Evolutionary conservation across 305 asterid species (phyloP), one percentile per base, ranked within the genome.

Genomic region (Plantago lanceolata): DNA sequence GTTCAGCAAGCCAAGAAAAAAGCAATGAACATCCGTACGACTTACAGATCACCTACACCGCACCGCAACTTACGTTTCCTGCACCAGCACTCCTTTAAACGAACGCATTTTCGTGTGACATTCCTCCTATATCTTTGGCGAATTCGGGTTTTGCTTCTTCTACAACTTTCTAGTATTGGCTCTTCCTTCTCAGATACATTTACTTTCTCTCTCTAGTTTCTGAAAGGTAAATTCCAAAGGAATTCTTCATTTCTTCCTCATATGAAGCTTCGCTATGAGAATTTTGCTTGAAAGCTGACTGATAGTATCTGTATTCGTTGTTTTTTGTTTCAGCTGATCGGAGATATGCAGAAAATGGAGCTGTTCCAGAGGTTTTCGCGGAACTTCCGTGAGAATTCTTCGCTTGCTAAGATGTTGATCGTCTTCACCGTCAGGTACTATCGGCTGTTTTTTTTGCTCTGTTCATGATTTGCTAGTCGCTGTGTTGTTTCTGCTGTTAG

Each of bases 391-490:
- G 87, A 83, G 8, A 81, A 81, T 85, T 71, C 89, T 57, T 70
- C 93, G 64, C 61, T 85, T 33, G 76, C 91, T 61, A 84, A 78
- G 79, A 71, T 75, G 65, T 72, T 90, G 68, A 61, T 90, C 52
- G 87, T 84, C 62, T 76, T 89, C 77, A 79, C 94, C 35, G 81
- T 85, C 74, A 75, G 97, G 97, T 89, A 77, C 24, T 43, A 9
- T 40, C 15, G 3, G 9, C 11, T 54, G 52, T 2, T 19, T 18
- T 48, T 19, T 24, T 63, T 58, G 19, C 33, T 47, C n/a, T 14
- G 60, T 24, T 24, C 28, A 24, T n/a, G n/a, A n/a, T 24, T 24
- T 24, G 28, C 28, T 24, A 24, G 28, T 24, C 1, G 3, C 28
- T 24, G 28, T 24, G 28, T 19, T 65, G 57, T 35, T 56, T 62